A percentile compares a stretch with the other conserved stretches of the same genome.
phyloP scores from a whole-genome alignment of 1,284 basidiomycete genomes.

The Rhodotorula sp. region DNA sequence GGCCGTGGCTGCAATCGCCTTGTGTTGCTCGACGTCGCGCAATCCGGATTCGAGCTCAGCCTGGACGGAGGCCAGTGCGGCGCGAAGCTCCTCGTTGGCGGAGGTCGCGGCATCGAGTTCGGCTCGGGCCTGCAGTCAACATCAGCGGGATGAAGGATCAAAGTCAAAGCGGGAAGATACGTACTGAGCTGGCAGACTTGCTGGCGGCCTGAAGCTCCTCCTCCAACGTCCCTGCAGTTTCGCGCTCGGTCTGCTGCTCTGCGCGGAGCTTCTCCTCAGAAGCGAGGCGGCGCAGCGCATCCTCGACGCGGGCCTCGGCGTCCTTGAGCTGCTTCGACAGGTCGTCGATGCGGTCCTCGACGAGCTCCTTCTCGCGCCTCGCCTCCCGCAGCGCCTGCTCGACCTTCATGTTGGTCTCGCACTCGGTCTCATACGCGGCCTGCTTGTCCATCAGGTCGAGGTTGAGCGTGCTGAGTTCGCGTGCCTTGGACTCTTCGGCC shows the following conservation, averaged over 20 bases:
- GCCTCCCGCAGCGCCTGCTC: constrained; percentile 14
- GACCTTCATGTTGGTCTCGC: constrained; percentile 20
- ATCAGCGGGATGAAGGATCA: background rate
- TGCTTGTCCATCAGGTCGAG: constrained; percentile 30
- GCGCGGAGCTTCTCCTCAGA: constrained; percentile 5
- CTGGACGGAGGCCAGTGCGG: constrained; percentile 7
- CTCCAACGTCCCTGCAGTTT: constrained; percentile 20
- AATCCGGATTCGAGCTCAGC: constrained; percentile 8
- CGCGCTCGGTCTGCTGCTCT: constrained; percentile 4
- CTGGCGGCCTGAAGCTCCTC: constrained; percentile 7
- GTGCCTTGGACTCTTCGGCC: constrained; percentile 19
- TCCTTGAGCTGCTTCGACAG: constrained; percentile 5
- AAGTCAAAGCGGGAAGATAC: background rate
- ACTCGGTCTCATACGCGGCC: constrained; percentile 22
- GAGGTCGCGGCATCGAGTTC: constrained; percentile 1
- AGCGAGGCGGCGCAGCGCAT: background rate
- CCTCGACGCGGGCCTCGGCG: background rate
- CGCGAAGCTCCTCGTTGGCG: constrained; percentile 11
- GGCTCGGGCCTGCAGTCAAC: constrained; percentile 4
- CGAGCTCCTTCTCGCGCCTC: constrained; percentile 3
- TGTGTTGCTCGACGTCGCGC: constrained; percentile 8
- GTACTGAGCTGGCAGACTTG: constrained; percentile 3
- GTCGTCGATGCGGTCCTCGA: constrained; percentile 15
- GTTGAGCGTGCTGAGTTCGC: constrained; percentile 20
- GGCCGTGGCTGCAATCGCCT: background rate